Evolutionary conservation across 208 protist species (phyloP).

Genomic region (Angomonas deanei): DNA sequence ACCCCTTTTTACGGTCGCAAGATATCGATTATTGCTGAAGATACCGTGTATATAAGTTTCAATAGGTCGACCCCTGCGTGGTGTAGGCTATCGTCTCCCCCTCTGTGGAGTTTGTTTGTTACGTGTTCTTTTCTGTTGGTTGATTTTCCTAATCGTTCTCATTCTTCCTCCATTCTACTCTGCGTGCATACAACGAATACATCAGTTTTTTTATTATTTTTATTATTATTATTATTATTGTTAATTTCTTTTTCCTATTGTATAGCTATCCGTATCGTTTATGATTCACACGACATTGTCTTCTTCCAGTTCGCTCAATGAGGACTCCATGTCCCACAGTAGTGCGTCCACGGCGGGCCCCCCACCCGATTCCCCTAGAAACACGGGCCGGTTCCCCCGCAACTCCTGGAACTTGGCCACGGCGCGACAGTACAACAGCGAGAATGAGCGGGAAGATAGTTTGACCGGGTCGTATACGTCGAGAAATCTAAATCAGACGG

Average conservation of each 20-base stretch:
- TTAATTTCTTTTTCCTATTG: background rate
- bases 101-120: background rate
- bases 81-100: no score
- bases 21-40: constrained; percentile 17
- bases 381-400: constrained; percentile 47
- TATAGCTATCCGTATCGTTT: background rate
- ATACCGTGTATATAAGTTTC: background rate
- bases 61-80: background rate
- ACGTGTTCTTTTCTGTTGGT: background rate
- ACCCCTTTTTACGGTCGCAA: constrained; percentile 64
- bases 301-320: constrained; percentile 5
- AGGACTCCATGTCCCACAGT: constrained; percentile 46
- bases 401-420: constrained; percentile 31
- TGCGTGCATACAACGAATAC: background rate
- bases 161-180: background rate
- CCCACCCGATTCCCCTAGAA: constrained; percentile 40
- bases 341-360: constrained; percentile 81
- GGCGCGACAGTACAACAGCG: constrained; percentile 12
- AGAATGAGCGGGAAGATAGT: constrained; percentile 10
- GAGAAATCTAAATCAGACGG: constrained; percentile 22
- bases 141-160: constrained; percentile 3
- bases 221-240: constrained; percentile 7
- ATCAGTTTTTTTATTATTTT: constrained; percentile 9
- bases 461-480: background rate
- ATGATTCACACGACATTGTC: background rate